phyloP scores from a whole-genome alignment of 768 basidiomycete genomes.

The Tulasnella sp. region DNA sequence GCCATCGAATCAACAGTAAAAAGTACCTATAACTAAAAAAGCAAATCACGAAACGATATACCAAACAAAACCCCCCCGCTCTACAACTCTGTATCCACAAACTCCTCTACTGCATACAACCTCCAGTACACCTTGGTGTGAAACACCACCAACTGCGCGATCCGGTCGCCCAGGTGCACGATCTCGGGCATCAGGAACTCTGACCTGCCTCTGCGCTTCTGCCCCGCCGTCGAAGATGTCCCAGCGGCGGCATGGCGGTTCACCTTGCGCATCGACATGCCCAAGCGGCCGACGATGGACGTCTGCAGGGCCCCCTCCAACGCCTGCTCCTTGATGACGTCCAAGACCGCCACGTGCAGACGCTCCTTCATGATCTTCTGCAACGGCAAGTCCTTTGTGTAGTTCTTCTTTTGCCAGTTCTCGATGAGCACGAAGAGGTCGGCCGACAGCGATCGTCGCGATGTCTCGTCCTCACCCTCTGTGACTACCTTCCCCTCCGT shows the following conservation, averaged over 20 bases:
- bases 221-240: constrained; percentile 24
- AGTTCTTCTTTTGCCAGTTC: constrained; percentile 59
- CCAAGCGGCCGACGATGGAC: background rate
- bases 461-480: background rate
- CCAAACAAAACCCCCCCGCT: too few relatives aligned
- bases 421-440: constrained; percentile 47
- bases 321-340: constrained; percentile 39
- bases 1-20: too few relatives aligned
- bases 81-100: too few relatives aligned
- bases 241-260: constrained; percentile 24
- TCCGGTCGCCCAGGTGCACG: constrained; percentile 50
- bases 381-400: constrained; percentile 47
- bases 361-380: constrained; percentile 48
- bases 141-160: constrained; percentile 63
- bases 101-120: constrained; percentile 59
- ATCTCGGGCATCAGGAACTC: constrained; percentile 62
- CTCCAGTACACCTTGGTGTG: constrained; percentile 62
- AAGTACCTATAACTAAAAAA: too few relatives aligned
- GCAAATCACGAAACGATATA: too few relatives aligned
- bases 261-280: constrained; percentile 21
- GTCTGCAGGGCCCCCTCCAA: constrained; percentile 22
- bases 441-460: constrained; percentile 35
- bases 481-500: constrained; percentile 16
- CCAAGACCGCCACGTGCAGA: constrained; percentile 51
- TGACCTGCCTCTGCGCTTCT: constrained; percentile 42